These are phyloP conservation scores for Phytopythium montanum DNA, from an alignment of 352 stramenopile genomes.

Conservation along the genomic window DNA sequence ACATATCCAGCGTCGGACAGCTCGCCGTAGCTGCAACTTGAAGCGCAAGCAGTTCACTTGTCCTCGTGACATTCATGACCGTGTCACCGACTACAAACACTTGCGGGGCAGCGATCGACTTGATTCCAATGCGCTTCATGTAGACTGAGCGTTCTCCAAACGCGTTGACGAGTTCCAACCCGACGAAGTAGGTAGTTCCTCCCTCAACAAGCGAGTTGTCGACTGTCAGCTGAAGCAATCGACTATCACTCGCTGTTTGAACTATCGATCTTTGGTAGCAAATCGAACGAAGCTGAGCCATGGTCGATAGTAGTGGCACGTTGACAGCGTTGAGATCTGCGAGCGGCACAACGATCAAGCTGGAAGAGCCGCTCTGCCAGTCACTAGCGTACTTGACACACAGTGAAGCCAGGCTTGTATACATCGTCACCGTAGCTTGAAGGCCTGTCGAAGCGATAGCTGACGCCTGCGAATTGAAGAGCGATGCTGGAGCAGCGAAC, in stretches of 20 bases:
- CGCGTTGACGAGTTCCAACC: constrained; percentile 52
- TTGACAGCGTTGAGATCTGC: constrained; percentile 25
- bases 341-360: constrained; percentile 17
- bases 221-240: constrained; percentile 28
- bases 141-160: constrained; percentile 31
- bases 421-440: background rate
- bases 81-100: constrained; percentile 50
- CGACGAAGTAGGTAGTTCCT: constrained; percentile 37
- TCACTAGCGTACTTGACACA: constrained; percentile 50
- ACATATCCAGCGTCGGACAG: constrained; percentile 35
- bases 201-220: constrained; percentile 41
- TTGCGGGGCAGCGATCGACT: constrained; percentile 34
- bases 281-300: constrained; percentile 39
- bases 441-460: background rate
- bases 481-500: constrained; percentile 32
- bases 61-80: constrained; percentile 26
- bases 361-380: constrained; percentile 32
- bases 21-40: constrained; percentile 43
- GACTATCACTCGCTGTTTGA: constrained; percentile 15
- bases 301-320: constrained; percentile 26
- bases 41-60: constrained; percentile 31
- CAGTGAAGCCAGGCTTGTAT: constrained; percentile 11
- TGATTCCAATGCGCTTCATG: constrained; percentile 30
- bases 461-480: constrained; percentile 3
- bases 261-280: constrained; percentile 50